Conservation (phyloP, 2,329 filamentous ascomycete species). For the Cladosporium sp. region DNA sequence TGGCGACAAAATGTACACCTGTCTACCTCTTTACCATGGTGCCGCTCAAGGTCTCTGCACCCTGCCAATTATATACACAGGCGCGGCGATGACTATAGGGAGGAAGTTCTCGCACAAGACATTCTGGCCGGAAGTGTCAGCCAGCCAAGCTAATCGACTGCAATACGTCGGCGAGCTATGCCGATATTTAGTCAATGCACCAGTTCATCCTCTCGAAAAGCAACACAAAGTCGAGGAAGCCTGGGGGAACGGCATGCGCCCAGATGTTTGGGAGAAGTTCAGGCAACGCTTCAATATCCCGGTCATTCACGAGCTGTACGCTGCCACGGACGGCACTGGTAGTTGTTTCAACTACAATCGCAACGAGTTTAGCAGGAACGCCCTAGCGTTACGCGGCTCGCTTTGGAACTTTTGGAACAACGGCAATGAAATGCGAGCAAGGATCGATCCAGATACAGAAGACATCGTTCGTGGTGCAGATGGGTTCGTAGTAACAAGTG, state of each 20-base stretch:
- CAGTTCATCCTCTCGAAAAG: slow-evolving; percentile 62
- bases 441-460: slow-evolving; percentile 64
- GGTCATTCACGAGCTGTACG: slow-evolving; percentile 33
- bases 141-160: slow-evolving; percentile 64
- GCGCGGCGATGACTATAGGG: slow-evolving; percentile 68
- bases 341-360: slow-evolving; percentile 25
- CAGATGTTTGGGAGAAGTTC: slow-evolving; percentile 78
- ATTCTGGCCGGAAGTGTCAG: slow-evolving; percentile 73
- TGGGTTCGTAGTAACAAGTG: slow-evolving; percentile 62
- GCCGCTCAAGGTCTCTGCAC: slow-evolving; percentile 66
- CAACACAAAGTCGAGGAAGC: slow-evolving; percentile 66
- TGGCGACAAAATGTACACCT: slow-evolving; percentile 51
- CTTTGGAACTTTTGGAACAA: slow-evolving; percentile 24
- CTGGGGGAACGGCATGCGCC: slow-evolving; percentile 77
- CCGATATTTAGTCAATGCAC: slow-evolving; percentile 69
- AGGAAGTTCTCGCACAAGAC: slow-evolving; percentile 70
- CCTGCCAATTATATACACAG: slow-evolving; percentile 51
- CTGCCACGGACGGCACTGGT: slow-evolving; percentile 32
- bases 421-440: slow-evolving; percentile 52
- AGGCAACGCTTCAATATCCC: slow-evolving; percentile 59
- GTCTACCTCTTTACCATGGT: slow-evolving; percentile 83
- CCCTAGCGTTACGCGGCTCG: slow-evolving; percentile 23
- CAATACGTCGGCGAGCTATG: slow-evolving; percentile 86
- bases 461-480: slow-evolving; percentile 61
- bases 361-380: slow-evolving; percentile 24